Conservation (phyloP, 257 asterid species). For the Leptodermis oblonga region DNA sequence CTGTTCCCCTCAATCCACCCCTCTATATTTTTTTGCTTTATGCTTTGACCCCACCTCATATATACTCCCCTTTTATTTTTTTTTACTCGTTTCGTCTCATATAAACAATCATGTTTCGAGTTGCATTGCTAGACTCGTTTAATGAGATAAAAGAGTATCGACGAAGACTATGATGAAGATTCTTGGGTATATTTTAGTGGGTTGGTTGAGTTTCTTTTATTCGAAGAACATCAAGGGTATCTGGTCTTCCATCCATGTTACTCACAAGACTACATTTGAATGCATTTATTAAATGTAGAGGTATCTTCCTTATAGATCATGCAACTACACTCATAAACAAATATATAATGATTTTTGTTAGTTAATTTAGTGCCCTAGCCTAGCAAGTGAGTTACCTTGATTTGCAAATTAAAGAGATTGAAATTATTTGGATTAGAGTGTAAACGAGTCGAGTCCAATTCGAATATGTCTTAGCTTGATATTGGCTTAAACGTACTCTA, state of each 20-base stretch:
- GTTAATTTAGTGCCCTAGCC: background rate
- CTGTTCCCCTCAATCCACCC: slow-evolving; percentile 52
- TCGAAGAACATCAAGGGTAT: background rate
- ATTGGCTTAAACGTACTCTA: no score
- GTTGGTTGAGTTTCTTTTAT: background rate
- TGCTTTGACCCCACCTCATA: slow-evolving; percentile 48
- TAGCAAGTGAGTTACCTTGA: background rate
- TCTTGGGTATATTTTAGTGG: slow-evolving; percentile 5
- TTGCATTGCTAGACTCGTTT: no score
- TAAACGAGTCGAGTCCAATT: no score
- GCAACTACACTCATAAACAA: no score
- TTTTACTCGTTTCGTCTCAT: no score
- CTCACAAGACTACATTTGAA: background rate
- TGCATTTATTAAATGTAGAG: background rate
- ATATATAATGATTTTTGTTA: no score
- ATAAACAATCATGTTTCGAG: no score
- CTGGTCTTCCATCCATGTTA: background rate
- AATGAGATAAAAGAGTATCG: background rate
- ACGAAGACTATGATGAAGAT: background rate
- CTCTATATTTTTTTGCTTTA: slow-evolving; percentile 31
- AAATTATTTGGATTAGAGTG: background rate
- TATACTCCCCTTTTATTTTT: slow-evolving; percentile 6
- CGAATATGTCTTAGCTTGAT: no score
- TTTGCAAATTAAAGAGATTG: background rate
- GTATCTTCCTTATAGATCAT: no score